phyloP scores from a whole-genome alignment of 163 green algal genomes.

The Volvox carteri region DNA sequence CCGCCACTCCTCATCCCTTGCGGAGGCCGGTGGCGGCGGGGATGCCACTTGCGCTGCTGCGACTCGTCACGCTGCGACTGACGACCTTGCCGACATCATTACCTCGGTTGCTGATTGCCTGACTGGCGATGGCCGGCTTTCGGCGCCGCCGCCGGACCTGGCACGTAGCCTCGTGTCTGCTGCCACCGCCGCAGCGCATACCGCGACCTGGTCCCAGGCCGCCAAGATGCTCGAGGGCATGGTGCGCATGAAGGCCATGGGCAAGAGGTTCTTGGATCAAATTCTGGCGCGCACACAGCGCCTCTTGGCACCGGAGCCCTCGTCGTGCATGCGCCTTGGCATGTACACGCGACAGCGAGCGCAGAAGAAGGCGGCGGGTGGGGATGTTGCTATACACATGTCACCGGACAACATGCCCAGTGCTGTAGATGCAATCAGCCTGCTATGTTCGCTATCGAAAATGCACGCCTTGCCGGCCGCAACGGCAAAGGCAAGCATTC shows the following conservation, averaged over 20 bases:
- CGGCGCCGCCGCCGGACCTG: conserved; percentile 21
- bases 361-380: background rate
- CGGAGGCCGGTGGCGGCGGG: background rate
- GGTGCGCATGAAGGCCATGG: background rate
- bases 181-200: background rate
- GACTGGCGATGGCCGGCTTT: background rate
- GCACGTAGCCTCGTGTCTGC: conserved; percentile 31
- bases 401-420: background rate
- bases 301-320: background rate
- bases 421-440: background rate
- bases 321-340: too few species aligned
- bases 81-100: background rate
- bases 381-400: background rate
- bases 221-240: background rate
- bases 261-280: background rate
- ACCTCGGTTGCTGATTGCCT: background rate
- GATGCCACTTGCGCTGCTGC: background rate
- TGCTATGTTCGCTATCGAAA: background rate
- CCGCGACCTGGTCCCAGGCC: background rate
- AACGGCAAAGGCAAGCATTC: background rate
- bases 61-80: background rate
- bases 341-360: background rate
- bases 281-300: background rate
- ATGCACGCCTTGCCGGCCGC: background rate
- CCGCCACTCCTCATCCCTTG: background rate